phyloP scores from a whole-genome alignment of 2,329 filamentous ascomycete genomes.

The Penicillium sclerotigenum region DNA sequence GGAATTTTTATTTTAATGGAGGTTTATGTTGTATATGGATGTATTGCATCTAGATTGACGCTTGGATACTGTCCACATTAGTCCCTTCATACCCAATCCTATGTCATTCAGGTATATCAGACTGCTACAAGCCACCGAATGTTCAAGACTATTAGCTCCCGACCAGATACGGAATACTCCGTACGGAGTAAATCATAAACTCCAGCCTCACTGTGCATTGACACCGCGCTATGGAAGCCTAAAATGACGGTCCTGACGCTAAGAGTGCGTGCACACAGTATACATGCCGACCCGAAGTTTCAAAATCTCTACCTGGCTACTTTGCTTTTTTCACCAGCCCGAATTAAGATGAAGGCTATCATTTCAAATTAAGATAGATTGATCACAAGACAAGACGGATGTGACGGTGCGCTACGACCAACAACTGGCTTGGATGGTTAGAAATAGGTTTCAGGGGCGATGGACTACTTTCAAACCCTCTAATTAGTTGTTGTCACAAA shows the following conservation, averaged over 20 bases:
- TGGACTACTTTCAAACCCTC: too few relatives aligned
- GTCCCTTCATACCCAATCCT: background rate
- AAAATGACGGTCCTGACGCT: background rate
- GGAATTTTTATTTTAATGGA: too few relatives aligned
- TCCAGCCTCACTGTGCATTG: background rate
- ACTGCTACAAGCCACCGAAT: background rate
- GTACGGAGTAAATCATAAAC: background rate
- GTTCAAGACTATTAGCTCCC: background rate
- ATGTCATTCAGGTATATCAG: background rate
- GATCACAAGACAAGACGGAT: background rate
- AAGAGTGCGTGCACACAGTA: background rate
- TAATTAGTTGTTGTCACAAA: background rate
- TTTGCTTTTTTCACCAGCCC: background rate
- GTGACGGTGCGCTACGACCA: background rate
- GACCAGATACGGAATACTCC: background rate
- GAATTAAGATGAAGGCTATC: too few relatives aligned
- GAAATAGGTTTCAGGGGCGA: background rate
- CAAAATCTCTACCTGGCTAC: background rate
- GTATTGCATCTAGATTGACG: background rate
- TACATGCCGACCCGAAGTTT: background rate
- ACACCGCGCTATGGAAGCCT: background rate
- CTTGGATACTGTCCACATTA: background rate
- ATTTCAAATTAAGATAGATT: background rate
- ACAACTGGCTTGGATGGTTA: background rate
- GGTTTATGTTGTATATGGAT: too few relatives aligned